These are phyloP conservation scores for Penicillium aurantiogriseum DNA, from an alignment of 2,329 filamentous ascomycete genomes.

Conservation along the genomic window DNA sequence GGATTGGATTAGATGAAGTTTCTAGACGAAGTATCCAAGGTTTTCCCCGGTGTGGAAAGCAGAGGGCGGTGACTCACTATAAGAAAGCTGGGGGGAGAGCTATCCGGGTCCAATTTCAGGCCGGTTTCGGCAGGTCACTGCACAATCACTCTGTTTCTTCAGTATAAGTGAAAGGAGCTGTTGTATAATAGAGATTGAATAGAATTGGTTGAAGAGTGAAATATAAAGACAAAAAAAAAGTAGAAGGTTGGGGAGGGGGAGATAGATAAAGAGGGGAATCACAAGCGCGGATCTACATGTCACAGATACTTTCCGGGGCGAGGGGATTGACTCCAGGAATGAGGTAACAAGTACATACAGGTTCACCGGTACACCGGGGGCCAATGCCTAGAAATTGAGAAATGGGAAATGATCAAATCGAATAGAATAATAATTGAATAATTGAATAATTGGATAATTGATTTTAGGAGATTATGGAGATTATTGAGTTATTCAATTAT, in stretches of 20 bases:
- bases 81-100: conserved; percentile 16
- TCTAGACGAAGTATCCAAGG: not conserved
- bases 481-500: not conserved
- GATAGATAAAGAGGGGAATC: conserved; percentile 18
- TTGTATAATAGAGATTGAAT: conserved; percentile 5
- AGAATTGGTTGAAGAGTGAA: not conserved
- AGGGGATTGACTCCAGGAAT: conserved; percentile 18
- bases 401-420: conserved; percentile 3
- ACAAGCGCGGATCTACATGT: conserved; percentile 9
- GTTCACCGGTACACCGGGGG: conserved; percentile 29
- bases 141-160: conserved; percentile 8
- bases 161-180: not conserved
- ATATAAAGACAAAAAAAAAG: conserved; percentile 2
- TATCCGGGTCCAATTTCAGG: conserved; percentile 20
- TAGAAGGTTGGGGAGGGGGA: not conserved
- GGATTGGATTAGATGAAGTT: not conserved
- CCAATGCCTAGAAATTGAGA: not conserved
- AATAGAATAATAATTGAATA: conserved; percentile 3
- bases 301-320: conserved; percentile 15
- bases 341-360: conserved; percentile 24
- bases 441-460: too few relatives aligned
- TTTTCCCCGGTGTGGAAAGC: not conserved
- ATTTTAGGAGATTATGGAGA: too few relatives aligned
- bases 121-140: conserved; percentile 22
- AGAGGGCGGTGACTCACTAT: conserved; percentile 24